A percentile compares a stretch with the other conserved stretches of the same genome.
Conservation (phyloP, 257 asterid genomes). For the Jaltomata sinuosa region DNA sequence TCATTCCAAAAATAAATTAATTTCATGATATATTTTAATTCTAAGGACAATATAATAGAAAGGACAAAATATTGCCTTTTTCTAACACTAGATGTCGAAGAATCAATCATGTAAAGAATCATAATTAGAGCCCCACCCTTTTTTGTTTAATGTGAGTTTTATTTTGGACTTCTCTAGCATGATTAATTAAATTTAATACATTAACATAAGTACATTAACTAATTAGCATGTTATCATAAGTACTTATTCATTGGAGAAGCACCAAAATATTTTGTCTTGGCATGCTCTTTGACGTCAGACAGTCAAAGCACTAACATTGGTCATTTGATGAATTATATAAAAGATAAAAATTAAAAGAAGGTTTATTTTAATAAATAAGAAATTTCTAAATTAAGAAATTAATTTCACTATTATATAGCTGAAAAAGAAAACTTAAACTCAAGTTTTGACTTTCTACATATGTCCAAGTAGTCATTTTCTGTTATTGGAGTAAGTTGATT, state of each 20-base stretch:
- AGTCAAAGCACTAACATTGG: not conserved
- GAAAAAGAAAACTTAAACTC: too few relatives aligned
- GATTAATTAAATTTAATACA: not conserved
- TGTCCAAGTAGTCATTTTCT: too few relatives aligned
- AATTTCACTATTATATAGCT: too few relatives aligned
- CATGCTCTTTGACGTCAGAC: too few relatives aligned
- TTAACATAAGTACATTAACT: not conserved
- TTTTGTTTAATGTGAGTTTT: not conserved
- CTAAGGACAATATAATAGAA: not conserved
- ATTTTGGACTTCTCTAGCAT: not conserved
- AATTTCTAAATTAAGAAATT: too few relatives aligned
- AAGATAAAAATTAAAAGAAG: not conserved
- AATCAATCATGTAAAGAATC: not conserved
- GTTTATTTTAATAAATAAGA: too few relatives aligned
- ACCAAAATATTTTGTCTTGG: not conserved
- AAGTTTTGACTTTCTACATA: too few relatives aligned
- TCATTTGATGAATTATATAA: not conserved
- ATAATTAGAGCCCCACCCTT: not conserved
- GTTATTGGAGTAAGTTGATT: too few relatives aligned
- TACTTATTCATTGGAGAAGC: not conserved
- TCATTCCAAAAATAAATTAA: too few relatives aligned
- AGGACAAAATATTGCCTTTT: not conserved
- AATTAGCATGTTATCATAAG: not conserved
- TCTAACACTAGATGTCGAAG: not conserved
- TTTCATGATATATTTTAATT: not conserved